Base-by-base conservation (phyloP, 129 eudicot species). In the Logfia minima region DNA sequence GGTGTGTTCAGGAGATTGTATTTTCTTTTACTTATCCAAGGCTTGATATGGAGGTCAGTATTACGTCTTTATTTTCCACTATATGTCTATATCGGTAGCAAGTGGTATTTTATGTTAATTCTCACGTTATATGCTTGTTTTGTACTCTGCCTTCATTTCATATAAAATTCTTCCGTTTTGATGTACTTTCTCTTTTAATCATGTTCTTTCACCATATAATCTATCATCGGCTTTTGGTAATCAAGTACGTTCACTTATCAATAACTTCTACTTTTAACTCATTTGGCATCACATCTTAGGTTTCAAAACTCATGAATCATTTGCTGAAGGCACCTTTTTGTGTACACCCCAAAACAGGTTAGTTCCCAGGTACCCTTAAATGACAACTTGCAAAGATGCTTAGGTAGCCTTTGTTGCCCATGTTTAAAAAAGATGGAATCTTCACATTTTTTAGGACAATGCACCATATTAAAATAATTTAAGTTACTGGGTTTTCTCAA, bases 261-360 rank as follows among this genome's bases (percentile, higher is more conserved):
- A 69, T 24, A 51, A 24, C 8, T 35, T 23, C 22, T 69, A 13
- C 7, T n/a, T 13, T 18, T 28, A 35, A 66, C 72, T 81, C 31
- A 77, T 62, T 68, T 53, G 71, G 62, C n/a, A 48, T 68, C 66
- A 59, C 24, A 19, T 79, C 39, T 73, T 92, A 95, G 99, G 99
- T 95, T 48, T 87, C 99, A 71, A 95, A 89, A 82, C 97, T 87
- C 83, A 95, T 89, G 96, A 95, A 89, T 80, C 97, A 95, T 81
- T 86, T 95, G 84, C 89, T 95, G 77, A 95, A 95, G 87, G 93
- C 99, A 77, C 99, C 99, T 29, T 95, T 95, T 68, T 95, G 97
- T 55, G 77, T 91, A 74, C 99, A 91, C 82, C 99, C 99, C 24
- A 89, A 95, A 89, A 95, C 99, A 89, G 97, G 99, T 89, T 70